Percentiles rank a stretch among this genome's conserved stretches.
Conservation (phyloP, 805 yeast species). For the Grigorovia humatica region DNA sequence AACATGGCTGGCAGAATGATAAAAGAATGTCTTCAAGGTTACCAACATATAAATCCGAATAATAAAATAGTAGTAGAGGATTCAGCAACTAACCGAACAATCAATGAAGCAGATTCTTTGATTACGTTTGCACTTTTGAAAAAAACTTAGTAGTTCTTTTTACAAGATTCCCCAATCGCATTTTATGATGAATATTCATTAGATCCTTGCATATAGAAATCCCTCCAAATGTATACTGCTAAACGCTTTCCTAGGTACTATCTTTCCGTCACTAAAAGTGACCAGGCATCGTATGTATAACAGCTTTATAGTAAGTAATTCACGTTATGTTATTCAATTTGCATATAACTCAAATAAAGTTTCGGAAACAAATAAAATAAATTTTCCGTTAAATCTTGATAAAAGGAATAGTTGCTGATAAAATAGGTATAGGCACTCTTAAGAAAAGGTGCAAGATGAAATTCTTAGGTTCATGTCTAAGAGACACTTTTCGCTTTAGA, state of each 20-base stretch:
- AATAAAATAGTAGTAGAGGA: conserved; percentile 10
- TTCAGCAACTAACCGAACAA: background rate
- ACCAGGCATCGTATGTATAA: no score
- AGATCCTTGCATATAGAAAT: no score
- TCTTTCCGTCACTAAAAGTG: no score
- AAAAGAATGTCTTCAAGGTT: conserved; percentile 49
- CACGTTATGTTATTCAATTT: background rate
- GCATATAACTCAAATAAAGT: no score
- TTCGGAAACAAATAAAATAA: background rate
- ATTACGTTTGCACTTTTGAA: conserved; percentile 23
- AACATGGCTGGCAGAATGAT: conserved; percentile 35
- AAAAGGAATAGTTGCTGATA: background rate
- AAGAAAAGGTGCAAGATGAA: background rate
- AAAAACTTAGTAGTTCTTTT: conserved; percentile 1
- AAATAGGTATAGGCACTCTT: no score
- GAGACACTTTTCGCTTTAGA: conserved; percentile 48
- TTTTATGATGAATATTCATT: no score
- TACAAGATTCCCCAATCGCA: background rate
- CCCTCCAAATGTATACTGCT: no score
- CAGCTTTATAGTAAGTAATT: no score
- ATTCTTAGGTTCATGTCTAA: background rate
- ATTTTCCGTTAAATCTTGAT: background rate
- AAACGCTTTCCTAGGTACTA: no score
- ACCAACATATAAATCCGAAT: conserved; percentile 50
- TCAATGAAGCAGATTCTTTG: background rate